phyloP scores from a whole-genome alignment of 139 green algal species.

The Haematococcus lacustris region DNA sequence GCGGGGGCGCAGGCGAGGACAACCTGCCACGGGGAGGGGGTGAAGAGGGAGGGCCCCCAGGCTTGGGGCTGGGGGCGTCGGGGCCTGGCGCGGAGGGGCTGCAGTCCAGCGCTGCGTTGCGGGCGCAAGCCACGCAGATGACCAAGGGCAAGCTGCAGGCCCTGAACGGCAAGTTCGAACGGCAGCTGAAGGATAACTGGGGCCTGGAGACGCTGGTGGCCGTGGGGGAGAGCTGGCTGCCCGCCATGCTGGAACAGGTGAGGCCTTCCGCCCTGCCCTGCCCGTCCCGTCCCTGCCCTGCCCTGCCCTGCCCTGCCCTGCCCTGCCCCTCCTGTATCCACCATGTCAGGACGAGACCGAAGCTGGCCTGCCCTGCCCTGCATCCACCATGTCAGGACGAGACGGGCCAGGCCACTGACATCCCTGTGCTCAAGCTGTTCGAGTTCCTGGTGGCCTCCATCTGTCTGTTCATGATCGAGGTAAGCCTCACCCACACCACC shows the following conservation, averaged over 20 bases:
- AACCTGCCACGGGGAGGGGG: constrained; percentile 10
- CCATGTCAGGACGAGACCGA: too few relatives aligned
- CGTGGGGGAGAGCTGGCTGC: constrained; percentile 68
- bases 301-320: too few relatives aligned
- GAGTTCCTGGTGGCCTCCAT: constrained; percentile 73
- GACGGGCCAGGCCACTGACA: constrained; percentile 31
- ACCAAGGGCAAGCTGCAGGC: constrained; percentile 7
- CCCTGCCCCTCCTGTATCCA: too few relatives aligned
- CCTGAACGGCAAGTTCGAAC: constrained; percentile 39
- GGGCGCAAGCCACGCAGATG: too few relatives aligned
- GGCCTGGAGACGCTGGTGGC: constrained; percentile 61
- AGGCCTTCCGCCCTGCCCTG: too few relatives aligned
- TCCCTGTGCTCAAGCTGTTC: constrained; percentile 76
- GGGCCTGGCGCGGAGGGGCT: too few relatives aligned
- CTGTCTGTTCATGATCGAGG: constrained; percentile 70
- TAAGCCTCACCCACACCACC: constrained; percentile 2
- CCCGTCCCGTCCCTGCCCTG: too few relatives aligned
- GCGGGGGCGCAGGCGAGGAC: constrained; percentile 5
- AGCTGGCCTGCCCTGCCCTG: too few relatives aligned
- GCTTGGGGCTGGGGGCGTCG: too few relatives aligned
- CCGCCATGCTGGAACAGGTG: constrained; percentile 43
- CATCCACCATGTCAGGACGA: too few relatives aligned
- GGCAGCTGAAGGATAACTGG: constrained; percentile 57
- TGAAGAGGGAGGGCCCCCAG: constrained; percentile 4
- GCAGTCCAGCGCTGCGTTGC: too few relatives aligned